phyloP scores from a whole-genome alignment of 2,329 filamentous ascomycete genomes.

The Monilinia fructicola region DNA sequence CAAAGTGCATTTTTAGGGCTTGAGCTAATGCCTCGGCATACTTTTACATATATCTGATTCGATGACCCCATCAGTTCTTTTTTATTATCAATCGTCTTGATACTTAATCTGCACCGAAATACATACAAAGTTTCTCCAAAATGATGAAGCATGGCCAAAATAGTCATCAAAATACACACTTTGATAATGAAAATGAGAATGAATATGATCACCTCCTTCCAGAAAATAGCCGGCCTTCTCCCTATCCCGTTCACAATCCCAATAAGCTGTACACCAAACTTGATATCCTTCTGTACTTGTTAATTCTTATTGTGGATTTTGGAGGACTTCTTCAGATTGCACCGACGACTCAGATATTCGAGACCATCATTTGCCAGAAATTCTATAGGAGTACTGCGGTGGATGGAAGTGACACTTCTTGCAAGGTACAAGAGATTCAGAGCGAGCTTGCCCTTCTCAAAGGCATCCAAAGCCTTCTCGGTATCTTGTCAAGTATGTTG shows the following conservation, averaged over 20 bases:
- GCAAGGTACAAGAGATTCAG: neutral
- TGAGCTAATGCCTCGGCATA: too few species aligned
- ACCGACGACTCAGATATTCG: neutral
- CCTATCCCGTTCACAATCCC: neutral
- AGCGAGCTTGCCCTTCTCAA: slow-evolving; percentile 9
- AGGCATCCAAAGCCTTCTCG: neutral
- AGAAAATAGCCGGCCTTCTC: neutral
- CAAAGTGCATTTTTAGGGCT: too few species aligned
- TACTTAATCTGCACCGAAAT: too few species aligned
- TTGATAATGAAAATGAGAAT: neutral
- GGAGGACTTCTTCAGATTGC: neutral
- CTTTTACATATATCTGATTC: too few species aligned
- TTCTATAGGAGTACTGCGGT: neutral
- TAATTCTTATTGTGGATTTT: neutral
- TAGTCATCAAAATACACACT: neutral
- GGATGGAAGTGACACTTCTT: neutral
- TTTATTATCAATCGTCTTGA: too few species aligned
- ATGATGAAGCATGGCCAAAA: too few species aligned
- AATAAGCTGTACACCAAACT: neutral
- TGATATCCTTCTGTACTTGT: neutral
- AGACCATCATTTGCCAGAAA: neutral
- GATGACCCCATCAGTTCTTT: too few species aligned
- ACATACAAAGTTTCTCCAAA: too few species aligned
- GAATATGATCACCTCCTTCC: neutral
- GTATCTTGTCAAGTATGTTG: neutral